phyloP scores from a whole-genome alignment of 2,329 filamentous ascomycete genomes.

The Helotiales sp. region DNA sequence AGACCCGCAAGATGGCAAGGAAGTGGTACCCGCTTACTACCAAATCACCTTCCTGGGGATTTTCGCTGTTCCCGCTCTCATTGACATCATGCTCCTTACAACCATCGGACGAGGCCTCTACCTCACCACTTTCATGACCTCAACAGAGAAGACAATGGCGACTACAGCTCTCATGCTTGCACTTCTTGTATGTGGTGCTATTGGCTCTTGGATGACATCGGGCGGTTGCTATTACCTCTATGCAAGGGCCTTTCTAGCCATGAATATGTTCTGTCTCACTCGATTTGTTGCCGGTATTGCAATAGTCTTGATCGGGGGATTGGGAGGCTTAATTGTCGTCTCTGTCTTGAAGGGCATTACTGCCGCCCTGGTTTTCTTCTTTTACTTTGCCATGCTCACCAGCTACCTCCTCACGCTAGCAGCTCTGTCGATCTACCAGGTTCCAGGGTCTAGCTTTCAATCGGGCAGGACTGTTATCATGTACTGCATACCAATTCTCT shows the following conservation, averaged over 20 bases:
- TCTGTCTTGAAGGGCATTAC: slow-evolving; percentile 49
- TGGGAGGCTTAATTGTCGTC: slow-evolving; percentile 56
- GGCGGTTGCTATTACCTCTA: slow-evolving; percentile 67
- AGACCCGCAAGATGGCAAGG: slow-evolving; percentile 51
- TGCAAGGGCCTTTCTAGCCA: slow-evolving; percentile 55
- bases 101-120: slow-evolving; percentile 65
- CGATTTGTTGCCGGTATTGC: slow-evolving; percentile 54
- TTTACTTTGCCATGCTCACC: slow-evolving; percentile 62
- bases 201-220: slow-evolving; percentile 66
- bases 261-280: slow-evolving; percentile 49
- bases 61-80: slow-evolving; percentile 65
- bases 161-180: slow-evolving; percentile 61
- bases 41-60: slow-evolving; percentile 61
- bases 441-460: slow-evolving; percentile 57
- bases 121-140: slow-evolving; percentile 60
- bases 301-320: slow-evolving; percentile 43
- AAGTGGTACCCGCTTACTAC: slow-evolving; percentile 52
- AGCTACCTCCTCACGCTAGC: slow-evolving; percentile 63
- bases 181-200: slow-evolving; percentile 61
- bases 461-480: slow-evolving; percentile 54
- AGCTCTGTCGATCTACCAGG: slow-evolving; percentile 53
- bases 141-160: slow-evolving; percentile 57
- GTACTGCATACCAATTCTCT: slow-evolving; percentile 58
- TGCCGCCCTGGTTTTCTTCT: slow-evolving; percentile 60
- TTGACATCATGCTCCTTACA: slow-evolving; percentile 64